Evolutionary conservation across 345 rosid species (phyloP).

Genomic region (Hirschfeldia incana): DNA sequence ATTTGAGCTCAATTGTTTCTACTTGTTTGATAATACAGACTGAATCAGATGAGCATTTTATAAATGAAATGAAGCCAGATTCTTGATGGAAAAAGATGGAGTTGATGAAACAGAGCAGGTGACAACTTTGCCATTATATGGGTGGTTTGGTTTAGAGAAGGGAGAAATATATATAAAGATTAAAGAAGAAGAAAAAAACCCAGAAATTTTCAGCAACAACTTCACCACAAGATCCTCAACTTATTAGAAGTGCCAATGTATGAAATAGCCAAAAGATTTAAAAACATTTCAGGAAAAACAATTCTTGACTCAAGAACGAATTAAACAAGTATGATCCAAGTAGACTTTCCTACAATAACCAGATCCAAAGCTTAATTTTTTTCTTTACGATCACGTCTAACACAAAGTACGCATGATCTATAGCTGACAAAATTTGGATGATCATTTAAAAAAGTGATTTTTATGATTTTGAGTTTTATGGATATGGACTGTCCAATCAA

Average conservation of each 20-base stretch:
- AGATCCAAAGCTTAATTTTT: constrained; percentile 47
- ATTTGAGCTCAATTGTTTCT: constrained; percentile 5
- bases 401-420: constrained; percentile 43
- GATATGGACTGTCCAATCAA: too few species aligned
- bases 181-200: not conserved
- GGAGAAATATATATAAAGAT: not conserved
- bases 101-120: constrained; percentile 47
- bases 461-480: too few species aligned
- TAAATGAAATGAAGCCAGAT: constrained; percentile 2
- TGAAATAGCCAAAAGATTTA: not conserved
- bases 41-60: constrained; percentile 4
- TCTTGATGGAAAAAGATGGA: constrained; percentile 27
- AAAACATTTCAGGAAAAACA: not conserved
- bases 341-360: constrained; percentile 55
- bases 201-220: not conserved
- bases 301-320: too few species aligned
- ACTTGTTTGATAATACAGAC: constrained; percentile 16
- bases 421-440: too few species aligned
- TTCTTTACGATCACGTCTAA: constrained; percentile 77
- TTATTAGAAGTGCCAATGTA: not conserved
- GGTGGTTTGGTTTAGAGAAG: constrained; percentile 41
- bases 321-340: constrained; percentile 23
- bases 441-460: too few species aligned
- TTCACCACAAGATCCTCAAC: constrained; percentile 14
- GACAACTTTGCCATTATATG: constrained; percentile 22